Percentiles rank a stretch among this genome's conserved stretches.
phyloP scores from a whole-genome alignment of 2,329 filamentous ascomycete species.

The Cercospora citrullina region DNA sequence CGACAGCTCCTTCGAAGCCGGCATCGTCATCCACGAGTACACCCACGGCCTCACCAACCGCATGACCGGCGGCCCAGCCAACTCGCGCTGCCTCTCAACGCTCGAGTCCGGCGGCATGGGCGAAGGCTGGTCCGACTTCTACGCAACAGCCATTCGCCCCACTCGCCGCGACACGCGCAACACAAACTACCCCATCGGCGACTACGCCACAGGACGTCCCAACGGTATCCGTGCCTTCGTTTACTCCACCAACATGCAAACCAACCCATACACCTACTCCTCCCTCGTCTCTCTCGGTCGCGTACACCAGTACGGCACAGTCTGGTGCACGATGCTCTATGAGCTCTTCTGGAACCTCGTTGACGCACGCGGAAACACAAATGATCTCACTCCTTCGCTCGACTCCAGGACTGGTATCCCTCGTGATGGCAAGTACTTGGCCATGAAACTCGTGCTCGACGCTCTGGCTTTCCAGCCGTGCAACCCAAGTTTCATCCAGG shows the following conservation, averaged over 20 bases:
- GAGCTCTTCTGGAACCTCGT: constrained; percentile 61
- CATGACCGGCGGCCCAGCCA: constrained; percentile 59
- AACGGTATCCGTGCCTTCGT: constrained; percentile 52
- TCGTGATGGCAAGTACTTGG: constrained; percentile 54
- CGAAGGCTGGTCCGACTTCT: constrained; percentile 61
- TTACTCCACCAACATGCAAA: constrained; percentile 53
- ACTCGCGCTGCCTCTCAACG: constrained; percentile 51
- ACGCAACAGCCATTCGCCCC: constrained; percentile 53
- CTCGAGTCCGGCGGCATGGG: constrained; percentile 59
- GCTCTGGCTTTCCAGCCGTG: constrained; percentile 59
- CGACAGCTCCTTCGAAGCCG: constrained; percentile 60
- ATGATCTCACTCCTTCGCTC: constrained; percentile 41
- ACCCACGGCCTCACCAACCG: constrained; percentile 56
- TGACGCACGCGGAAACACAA: constrained; percentile 56
- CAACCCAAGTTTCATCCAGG: constrained; percentile 55
- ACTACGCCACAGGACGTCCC: constrained; percentile 51
- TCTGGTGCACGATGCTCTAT: constrained; percentile 57
- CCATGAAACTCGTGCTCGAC: constrained; percentile 56
- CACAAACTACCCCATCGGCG: constrained; percentile 53
- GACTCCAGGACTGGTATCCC: constrained; percentile 45
- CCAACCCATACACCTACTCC: constrained; percentile 55
- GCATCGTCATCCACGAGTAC: constrained; percentile 62
- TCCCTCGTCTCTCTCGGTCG: constrained; percentile 42
- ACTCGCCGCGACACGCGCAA: constrained; percentile 49
- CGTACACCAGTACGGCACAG: constrained; percentile 54